Evolutionary conservation across 2,329 filamentous ascomycete genomes (phyloP).

Genomic region (Sclerotinia subarctica): DNA sequence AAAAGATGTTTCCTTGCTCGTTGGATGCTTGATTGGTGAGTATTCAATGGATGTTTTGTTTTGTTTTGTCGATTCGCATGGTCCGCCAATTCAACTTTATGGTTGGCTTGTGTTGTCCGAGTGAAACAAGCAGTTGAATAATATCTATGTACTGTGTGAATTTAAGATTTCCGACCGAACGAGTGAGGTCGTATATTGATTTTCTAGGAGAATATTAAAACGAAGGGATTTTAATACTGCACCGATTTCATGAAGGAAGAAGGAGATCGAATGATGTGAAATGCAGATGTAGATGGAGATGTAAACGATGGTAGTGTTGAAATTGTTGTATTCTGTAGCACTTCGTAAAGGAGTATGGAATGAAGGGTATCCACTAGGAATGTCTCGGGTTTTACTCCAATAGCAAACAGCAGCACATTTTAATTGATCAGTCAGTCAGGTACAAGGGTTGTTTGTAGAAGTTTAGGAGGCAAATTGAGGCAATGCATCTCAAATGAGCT

Average conservation of each 20-base stretch:
- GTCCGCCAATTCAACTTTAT: not conserved
- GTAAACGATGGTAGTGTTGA: not conserved
- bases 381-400: not conserved
- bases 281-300: not conserved
- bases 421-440: constrained; percentile 6
- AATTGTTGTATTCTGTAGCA: not conserved
- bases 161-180: constrained; percentile 8
- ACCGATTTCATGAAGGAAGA: not conserved
- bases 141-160: not conserved
- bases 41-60: not conserved
- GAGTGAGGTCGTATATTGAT: constrained; percentile 8
- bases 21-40: not conserved
- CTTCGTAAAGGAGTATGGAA: constrained; percentile 11
- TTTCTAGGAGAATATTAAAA: not conserved
- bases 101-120: not conserved
- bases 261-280: not conserved
- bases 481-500: not conserved
- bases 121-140: constrained; percentile 4
- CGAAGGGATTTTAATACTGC: not conserved
- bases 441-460: not conserved
- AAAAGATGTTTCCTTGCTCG: not conserved
- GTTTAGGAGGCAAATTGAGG: not conserved
- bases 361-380: constrained; percentile 13
- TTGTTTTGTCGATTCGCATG: not conserved
- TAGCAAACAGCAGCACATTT: not conserved